Conservation (phyloP, 2,329 filamentous ascomycete species). For the Verticillium nonalfalfae region DNA sequence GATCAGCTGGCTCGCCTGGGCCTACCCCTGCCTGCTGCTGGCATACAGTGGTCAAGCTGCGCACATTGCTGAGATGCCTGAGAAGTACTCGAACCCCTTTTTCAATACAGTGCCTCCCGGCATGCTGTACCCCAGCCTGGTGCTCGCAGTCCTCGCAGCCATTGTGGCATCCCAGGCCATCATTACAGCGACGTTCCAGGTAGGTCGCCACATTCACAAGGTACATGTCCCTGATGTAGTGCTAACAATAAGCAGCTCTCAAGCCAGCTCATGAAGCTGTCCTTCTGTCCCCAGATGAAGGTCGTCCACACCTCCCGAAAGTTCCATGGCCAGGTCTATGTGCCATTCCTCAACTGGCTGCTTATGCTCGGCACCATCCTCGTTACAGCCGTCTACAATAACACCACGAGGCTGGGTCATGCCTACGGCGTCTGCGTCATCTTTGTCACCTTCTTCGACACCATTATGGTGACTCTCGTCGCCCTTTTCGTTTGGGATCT, state of each 20-base stretch:
- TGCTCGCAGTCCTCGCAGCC: slow-evolving; percentile 63
- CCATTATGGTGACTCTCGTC: slow-evolving; percentile 65
- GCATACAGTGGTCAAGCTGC: slow-evolving; percentile 71
- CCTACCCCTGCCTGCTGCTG: slow-evolving; percentile 59
- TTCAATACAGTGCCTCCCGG: slow-evolving; percentile 64
- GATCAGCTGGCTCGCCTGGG: slow-evolving; percentile 63
- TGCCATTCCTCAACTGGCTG: slow-evolving; percentile 71
- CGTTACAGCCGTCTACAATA: slow-evolving; percentile 67
- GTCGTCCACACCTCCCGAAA: slow-evolving; percentile 63
- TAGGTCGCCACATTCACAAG: slow-evolving; percentile 19
- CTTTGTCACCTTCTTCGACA: slow-evolving; percentile 72
- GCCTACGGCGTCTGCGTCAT: slow-evolving; percentile 78
- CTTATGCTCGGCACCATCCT: slow-evolving; percentile 71
- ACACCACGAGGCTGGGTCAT: slow-evolving; percentile 65
- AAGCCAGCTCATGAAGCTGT: slow-evolving; percentile 61
- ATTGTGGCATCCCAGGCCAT: slow-evolving; percentile 75
- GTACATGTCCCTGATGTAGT: neutral
- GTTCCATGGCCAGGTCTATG: slow-evolving; percentile 71
- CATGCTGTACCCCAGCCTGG: slow-evolving; percentile 60
- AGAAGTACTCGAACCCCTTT: slow-evolving; percentile 66
- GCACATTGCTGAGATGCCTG: slow-evolving; percentile 49
- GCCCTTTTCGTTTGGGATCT: slow-evolving; percentile 68
- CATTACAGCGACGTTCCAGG: slow-evolving; percentile 68
- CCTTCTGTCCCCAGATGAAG: slow-evolving; percentile 71
- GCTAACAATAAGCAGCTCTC: neutral